These are phyloP conservation scores for Sarcomyxa edulis DNA, from an alignment of 768 basidiomycete species.

Conservation along the genomic window DNA sequence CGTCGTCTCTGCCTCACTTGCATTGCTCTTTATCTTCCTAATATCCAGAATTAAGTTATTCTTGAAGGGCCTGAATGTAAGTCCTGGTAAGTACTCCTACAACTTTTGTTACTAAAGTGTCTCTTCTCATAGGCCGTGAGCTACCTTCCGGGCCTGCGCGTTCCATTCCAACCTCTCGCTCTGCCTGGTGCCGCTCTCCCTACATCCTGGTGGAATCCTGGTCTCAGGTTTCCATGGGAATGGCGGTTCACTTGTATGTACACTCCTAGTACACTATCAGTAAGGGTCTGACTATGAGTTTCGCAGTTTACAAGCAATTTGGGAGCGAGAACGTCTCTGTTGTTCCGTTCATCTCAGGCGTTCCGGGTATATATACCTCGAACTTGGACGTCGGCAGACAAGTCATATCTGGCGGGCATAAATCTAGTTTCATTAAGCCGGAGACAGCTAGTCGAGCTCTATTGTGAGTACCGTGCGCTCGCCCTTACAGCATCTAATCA, in stretches of 20 bases:
- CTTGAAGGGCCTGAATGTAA: too few species aligned
- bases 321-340: conserved; percentile 35
- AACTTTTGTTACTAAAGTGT: too few species aligned
- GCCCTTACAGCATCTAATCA: not conserved
- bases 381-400: conserved; percentile 44
- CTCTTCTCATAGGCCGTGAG: too few species aligned
- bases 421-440: conserved; percentile 36
- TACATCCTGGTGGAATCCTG: conserved; percentile 39
- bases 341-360: conserved; percentile 32
- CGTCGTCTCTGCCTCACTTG: too few species aligned
- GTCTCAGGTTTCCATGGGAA: conserved; percentile 28
- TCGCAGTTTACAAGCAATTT: conserved; percentile 22
- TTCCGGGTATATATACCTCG: conserved; percentile 32
- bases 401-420: conserved; percentile 32
- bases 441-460: conserved; percentile 21
- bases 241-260: too few species aligned
- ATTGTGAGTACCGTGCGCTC: conserved; percentile 20
- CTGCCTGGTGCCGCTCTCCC: conserved; percentile 32
- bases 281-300: too few species aligned
- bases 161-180: conserved; percentile 34
- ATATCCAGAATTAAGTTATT: too few species aligned
- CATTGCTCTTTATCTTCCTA: too few species aligned
- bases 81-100: too few species aligned
- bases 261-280: conserved; percentile 21
- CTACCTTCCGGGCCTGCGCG: too few species aligned